Conservation (phyloP, 805 yeast species). For the Yamadazyma paraphyllophila region DNA sequence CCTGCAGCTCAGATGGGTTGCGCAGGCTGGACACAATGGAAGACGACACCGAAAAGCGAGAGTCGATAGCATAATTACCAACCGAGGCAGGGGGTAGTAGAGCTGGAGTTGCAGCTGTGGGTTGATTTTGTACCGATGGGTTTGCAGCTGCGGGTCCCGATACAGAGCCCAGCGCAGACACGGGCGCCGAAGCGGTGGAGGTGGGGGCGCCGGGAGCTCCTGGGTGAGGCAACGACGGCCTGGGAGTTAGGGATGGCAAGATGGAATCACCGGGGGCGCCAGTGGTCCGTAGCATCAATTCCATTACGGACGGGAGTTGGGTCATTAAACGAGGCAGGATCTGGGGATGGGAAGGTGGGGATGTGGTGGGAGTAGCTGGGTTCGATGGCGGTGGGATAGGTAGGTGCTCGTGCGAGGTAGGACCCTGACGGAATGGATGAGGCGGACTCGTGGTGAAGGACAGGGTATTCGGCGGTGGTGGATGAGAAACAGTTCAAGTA, state of each 20-base stretch:
- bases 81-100: conserved; percentile 1
- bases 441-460: too few relatives aligned
- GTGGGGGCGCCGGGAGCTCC: too few relatives aligned
- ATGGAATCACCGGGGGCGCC: not conserved
- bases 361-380: not conserved
- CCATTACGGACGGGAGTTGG: conserved; percentile 15
- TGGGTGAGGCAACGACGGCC: not conserved
- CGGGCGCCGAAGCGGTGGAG: too few relatives aligned
- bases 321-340: conserved; percentile 10
- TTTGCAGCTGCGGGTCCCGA: too few relatives aligned
- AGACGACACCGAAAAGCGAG: conserved; percentile 8
- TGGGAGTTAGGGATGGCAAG: not conserved
- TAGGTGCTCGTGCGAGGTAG: too few relatives aligned
- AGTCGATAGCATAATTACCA: conserved; percentile 11
- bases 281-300: conserved; percentile 7
- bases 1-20: conserved; percentile 7
- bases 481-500: too few relatives aligned
- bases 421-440: too few relatives aligned
- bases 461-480: too few relatives aligned
- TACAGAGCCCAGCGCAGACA: too few relatives aligned
- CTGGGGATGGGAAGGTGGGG: not conserved
- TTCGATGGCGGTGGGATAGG: too few relatives aligned
- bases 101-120: not conserved
- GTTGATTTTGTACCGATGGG: not conserved
- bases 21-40: conserved; percentile 8